Base-by-base conservation (phyloP, 2,329 filamentous ascomycete species). In the Claviceps sorghi region DNA sequence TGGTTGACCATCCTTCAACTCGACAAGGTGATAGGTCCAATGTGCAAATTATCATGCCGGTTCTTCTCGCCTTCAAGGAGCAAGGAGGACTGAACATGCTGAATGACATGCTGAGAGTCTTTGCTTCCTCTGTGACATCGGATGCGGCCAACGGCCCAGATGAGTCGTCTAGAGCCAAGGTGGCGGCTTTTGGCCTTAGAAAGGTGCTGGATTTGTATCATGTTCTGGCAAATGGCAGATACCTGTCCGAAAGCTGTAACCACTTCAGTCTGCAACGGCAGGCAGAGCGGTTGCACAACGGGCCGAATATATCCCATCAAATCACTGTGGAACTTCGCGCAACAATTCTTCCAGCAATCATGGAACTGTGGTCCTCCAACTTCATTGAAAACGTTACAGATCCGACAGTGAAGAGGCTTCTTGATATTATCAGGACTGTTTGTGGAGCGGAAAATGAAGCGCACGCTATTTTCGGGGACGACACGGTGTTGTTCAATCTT, bases 21-120 rank as follows among this genome's bases (percentile, higher is more conserved):
- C 73, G 69, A 53, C 70, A 68, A 60, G 75, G 61, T 61, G 80
- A 72, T 57, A 76, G 67, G 58, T 70, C 68, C 56, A 72, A 64
- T 6, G 61, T 71, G 9, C 78, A 80, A 56, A 73, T 83, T 15
- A 78, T 84, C 51, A 85, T 88, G 44, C 77, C 93, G 30, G 83
- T 97, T 38, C 74, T 98, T 26, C 77, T 90, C 52, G 86, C 88
- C 1, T 96, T 98, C 71, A 91, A 90, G 65, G 83, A 88, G 54
- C 78, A 82, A 48, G 82, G 81, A 41, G 91, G 93, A 0, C 75
- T 98, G 54, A 76, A 82, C 9, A 75, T 81, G 5, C 70, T 97
- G 55, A 88, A 87, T 59, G 71, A 76, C 0, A 82, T 95, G 62
- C 75, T 94, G 10, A 72, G 79, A 42, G 74, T 78, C 19, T 93